Percentiles rank a stretch among this genome's conserved stretches.
These are phyloP conservation scores for Dryadomyces quercus-mongolicae DNA, from an alignment of 2,329 filamentous ascomycete species.

Conservation along the genomic window DNA sequence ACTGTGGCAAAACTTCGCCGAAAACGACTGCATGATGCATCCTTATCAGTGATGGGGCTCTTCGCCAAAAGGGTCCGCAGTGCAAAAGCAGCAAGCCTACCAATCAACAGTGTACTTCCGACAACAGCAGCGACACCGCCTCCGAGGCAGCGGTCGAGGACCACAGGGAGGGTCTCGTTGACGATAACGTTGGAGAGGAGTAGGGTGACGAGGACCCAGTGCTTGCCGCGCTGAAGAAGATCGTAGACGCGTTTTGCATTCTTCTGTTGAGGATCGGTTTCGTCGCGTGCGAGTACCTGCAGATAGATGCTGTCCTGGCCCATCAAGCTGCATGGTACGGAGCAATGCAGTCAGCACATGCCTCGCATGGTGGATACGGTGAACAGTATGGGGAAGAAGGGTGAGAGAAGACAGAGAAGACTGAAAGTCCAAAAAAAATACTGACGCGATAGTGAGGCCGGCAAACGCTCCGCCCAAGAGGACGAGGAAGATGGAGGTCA, in stretches of 20 bases:
- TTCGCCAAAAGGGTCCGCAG: not conserved
- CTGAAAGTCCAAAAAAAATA: not conserved
- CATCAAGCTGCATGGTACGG: slow-evolving; percentile 32
- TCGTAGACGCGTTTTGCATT: slow-evolving; percentile 73
- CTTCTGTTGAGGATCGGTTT: slow-evolving; percentile 71
- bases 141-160: slow-evolving; percentile 84
- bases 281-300: slow-evolving; percentile 81
- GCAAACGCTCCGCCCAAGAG: slow-evolving; percentile 87
- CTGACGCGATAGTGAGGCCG: slow-evolving; percentile 74
- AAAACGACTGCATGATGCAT: slow-evolving; percentile 63
- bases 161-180: slow-evolving; percentile 91
- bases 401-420: not conserved
- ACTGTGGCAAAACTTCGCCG: slow-evolving; percentile 91
- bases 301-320: slow-evolving; percentile 90
- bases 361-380: not conserved
- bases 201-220: slow-evolving; percentile 94
- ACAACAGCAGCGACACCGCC: slow-evolving; percentile 91
- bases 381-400: not conserved
- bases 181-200: slow-evolving; percentile 95
- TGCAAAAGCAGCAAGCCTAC: slow-evolving; percentile 35
- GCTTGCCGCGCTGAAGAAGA: slow-evolving; percentile 78
- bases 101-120: slow-evolving; percentile 86
- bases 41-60: not conserved
- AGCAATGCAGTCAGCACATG: not conserved
- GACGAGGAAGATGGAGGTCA: slow-evolving; percentile 68